phyloP scores from a whole-genome alignment of 495 filamentous ascomycete genomes.

The Lophium mytilinum region DNA sequence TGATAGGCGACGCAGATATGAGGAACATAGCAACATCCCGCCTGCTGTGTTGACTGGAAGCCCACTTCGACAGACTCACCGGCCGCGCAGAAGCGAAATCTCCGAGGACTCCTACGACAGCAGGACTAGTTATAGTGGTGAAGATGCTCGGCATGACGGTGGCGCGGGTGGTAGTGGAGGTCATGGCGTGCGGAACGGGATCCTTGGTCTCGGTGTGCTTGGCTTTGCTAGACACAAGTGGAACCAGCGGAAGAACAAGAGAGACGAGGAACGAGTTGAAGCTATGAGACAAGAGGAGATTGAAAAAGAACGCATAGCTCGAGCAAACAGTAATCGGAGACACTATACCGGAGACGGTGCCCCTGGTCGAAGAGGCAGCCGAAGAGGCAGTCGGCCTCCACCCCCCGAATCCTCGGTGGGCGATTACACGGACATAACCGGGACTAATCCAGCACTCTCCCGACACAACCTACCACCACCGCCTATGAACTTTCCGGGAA shows the following conservation, averaged over 20 bases:
- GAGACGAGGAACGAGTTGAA: slow-evolving; percentile 57
- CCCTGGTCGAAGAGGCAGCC: slow-evolving; percentile 8
- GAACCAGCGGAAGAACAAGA: slow-evolving; percentile 50
- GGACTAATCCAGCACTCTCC: slow-evolving; percentile 28
- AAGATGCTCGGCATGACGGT: slow-evolving; percentile 16
- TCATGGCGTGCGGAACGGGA: slow-evolving; percentile 50
- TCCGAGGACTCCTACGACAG: slow-evolving; percentile 30
- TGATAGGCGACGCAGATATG: slow-evolving; percentile 33
- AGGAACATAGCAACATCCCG: slow-evolving; percentile 34
- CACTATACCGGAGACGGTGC: slow-evolving; percentile 27
- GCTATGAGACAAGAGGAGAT: slow-evolving; percentile 48
- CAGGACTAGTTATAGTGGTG: slow-evolving; percentile 24
- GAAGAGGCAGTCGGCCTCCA: neutral
- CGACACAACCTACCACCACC: slow-evolving; percentile 20
- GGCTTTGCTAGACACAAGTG: slow-evolving; percentile 58
- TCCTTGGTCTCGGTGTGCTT: slow-evolving; percentile 60
- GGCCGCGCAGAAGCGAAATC: slow-evolving; percentile 35
- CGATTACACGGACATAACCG: slow-evolving; percentile 24
- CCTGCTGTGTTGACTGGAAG: slow-evolving; percentile 17
- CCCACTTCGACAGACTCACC: slow-evolving; percentile 13
- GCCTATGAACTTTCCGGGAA: neutral
- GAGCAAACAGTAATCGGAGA: slow-evolving; percentile 44
- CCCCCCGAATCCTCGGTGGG: slow-evolving; percentile 2
- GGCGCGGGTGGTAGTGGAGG: slow-evolving; percentile 19
- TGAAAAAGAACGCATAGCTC: slow-evolving; percentile 53